These are phyloP conservation scores for Artemisia tridentata DNA, from an alignment of 129 eudicot species.

Conservation along the genomic window DNA sequence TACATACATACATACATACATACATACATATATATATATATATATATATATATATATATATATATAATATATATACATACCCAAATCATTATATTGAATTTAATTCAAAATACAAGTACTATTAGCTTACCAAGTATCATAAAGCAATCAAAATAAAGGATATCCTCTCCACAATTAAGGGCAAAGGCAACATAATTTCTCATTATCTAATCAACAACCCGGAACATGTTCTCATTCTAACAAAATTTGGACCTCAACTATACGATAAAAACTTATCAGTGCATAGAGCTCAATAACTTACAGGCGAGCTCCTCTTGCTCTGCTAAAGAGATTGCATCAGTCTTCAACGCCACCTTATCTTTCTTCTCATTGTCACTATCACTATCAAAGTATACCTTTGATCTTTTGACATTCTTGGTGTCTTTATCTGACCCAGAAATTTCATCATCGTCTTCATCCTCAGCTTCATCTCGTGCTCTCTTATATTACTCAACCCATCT, in stretches of 20 bases:
- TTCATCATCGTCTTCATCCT: constrained; percentile 28
- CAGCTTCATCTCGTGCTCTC: constrained; percentile 53
- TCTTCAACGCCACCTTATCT: constrained; percentile 27
- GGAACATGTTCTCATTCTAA: not conserved
- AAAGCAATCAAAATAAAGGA: too few relatives aligned
- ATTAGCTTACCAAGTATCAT: not conserved
- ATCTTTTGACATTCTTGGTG: constrained; percentile 20
- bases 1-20: too few relatives aligned
- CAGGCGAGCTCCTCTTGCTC: constrained; percentile 95
- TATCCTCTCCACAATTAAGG: not conserved
- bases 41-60: too few relatives aligned
- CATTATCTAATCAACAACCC: constrained; percentile 5
- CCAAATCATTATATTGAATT: too few relatives aligned
- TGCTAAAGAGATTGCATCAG: constrained; percentile 57
- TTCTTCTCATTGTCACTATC: constrained; percentile 54
- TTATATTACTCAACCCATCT: constrained; percentile 62
- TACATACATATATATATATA: too few relatives aligned
- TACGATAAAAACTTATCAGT: constrained; percentile 30
- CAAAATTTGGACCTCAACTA: constrained; percentile 12
- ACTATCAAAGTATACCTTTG: constrained; percentile 66
- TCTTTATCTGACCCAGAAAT: constrained; percentile 56
- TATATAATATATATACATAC: too few relatives aligned
- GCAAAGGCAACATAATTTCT: not conserved
- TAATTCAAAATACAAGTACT: not conserved
- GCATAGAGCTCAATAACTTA: constrained; percentile 81